These are phyloP conservation scores for Beta lomatogona DNA, from an alignment of 179 eudicot genomes.

Conservation along the genomic window DNA sequence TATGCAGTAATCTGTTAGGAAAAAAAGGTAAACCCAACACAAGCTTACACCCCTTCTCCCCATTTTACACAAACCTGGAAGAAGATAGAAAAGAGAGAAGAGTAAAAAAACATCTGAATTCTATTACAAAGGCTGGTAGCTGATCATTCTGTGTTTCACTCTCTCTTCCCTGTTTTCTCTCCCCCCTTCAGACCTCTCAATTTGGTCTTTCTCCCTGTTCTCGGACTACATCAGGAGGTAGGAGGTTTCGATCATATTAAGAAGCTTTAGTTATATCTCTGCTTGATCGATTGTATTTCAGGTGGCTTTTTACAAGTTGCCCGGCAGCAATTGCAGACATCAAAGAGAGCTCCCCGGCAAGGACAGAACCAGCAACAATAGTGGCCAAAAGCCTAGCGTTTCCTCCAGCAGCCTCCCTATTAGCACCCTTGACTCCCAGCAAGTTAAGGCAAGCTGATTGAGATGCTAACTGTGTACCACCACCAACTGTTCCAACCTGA, in stretches of 20 bases:
- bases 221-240: slow-evolving; percentile 10
- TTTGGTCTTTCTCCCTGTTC: background rate
- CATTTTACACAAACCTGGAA: slow-evolving; percentile 20
- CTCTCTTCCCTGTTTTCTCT: background rate
- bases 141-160: background rate
- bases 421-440: slow-evolving; percentile 52
- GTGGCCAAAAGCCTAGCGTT: slow-evolving; percentile 48
- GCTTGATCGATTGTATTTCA: slow-evolving; percentile 55
- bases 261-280: slow-evolving; percentile 38
- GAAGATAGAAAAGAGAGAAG: slow-evolving; percentile 9
- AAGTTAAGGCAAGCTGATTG: slow-evolving; percentile 53
- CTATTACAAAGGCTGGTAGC: slow-evolving; percentile 18
- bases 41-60: slow-evolving; percentile 24
- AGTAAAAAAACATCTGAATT: slow-evolving; percentile 11
- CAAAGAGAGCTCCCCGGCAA: slow-evolving; percentile 52
- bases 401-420: slow-evolving; percentile 45
- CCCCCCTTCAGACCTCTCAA: slow-evolving; percentile 8
- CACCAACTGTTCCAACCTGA: slow-evolving; percentile 59
- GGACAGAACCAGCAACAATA: slow-evolving; percentile 52
- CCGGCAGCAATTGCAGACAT: slow-evolving; percentile 56
- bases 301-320: slow-evolving; percentile 53
- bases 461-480: slow-evolving; percentile 53
- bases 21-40: slow-evolving; percentile 20
- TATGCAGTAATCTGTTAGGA: slow-evolving; percentile 26
- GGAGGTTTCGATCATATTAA: slow-evolving; percentile 16